Percentiles rank a stretch among this genome's conserved stretches.
These are phyloP conservation scores for Fraxinus albicans DNA, from an alignment of 305 asterid genomes.

Conservation along the genomic window DNA sequence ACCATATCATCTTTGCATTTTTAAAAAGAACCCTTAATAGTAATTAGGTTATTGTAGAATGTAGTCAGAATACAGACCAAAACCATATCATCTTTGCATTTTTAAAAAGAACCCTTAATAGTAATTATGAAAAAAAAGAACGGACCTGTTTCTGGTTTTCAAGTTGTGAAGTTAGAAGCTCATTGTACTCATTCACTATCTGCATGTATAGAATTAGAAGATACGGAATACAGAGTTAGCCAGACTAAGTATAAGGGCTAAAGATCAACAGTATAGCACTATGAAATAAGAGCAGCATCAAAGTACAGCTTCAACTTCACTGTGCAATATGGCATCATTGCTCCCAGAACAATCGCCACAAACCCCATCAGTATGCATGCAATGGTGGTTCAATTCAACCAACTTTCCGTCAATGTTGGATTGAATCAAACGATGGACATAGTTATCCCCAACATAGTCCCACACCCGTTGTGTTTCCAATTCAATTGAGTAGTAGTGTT, in stretches of 20 bases:
- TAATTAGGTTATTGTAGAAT: slow-evolving; percentile 4
- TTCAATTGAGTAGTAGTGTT: slow-evolving; percentile 95
- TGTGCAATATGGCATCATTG: slow-evolving; percentile 52
- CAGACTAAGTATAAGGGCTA: slow-evolving; percentile 8
- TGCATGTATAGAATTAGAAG: slow-evolving; percentile 37
- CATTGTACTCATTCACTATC: slow-evolving; percentile 90
- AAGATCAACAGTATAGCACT: slow-evolving; percentile 16
- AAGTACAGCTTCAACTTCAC: slow-evolving; percentile 78
- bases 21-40: background rate
- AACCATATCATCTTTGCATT: slow-evolving; percentile 10
- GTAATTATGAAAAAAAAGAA: slow-evolving; percentile 22
- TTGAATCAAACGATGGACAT: slow-evolving; percentile 93
- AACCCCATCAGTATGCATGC: slow-evolving; percentile 46
- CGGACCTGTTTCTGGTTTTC: slow-evolving; percentile 86
- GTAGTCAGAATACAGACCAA: background rate
- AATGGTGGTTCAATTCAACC: slow-evolving; percentile 80
- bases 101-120: background rate
- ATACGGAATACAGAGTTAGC: slow-evolving; percentile 21
- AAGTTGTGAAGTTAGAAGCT: slow-evolving; percentile 81
- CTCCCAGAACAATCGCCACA: slow-evolving; percentile 46
- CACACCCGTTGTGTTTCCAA: slow-evolving; percentile 95
- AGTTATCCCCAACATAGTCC: slow-evolving; percentile 94
- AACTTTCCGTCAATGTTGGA: slow-evolving; percentile 92
- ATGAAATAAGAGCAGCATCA: slow-evolving; percentile 17
- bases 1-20: slow-evolving; percentile 13